Percentiles rank a stretch among this genome's conserved stretches.
These are phyloP conservation scores for Exidia glandulosa DNA, from an alignment of 768 basidiomycete species.

Conservation along the genomic window DNA sequence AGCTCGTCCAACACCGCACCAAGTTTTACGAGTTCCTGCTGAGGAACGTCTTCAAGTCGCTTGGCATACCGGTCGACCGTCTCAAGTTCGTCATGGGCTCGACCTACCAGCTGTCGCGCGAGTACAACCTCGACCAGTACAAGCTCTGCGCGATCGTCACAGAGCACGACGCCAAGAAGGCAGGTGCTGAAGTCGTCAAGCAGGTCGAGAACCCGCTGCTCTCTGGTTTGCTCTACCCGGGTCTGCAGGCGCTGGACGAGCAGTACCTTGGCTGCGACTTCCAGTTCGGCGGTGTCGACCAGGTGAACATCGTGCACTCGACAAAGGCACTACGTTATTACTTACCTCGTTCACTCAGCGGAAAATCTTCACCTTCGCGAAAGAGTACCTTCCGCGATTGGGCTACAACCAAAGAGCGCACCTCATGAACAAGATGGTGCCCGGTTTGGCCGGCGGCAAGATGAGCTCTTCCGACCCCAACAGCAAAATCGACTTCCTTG, in stretches of 20 bases:
- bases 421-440: conserved; percentile 97
- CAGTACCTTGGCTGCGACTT: conserved; percentile 93
- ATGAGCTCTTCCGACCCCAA: conserved; percentile 98
- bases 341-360: conserved; percentile 39
- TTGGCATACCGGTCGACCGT: conserved; percentile 82
- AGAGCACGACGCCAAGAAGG: conserved; percentile 96
- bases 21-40: conserved; percentile 84
- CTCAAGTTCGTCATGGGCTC: conserved; percentile 82
- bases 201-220: conserved; percentile 87
- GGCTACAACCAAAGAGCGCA: conserved; percentile 94
- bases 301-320: conserved; percentile 39
- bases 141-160: conserved; percentile 81
- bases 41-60: conserved; percentile 70
- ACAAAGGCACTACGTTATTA: background rate
- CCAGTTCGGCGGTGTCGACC: conserved; percentile 96
- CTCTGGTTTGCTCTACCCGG: conserved; percentile 90
- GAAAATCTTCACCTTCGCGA: conserved; percentile 98
- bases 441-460: conserved; percentile 87
- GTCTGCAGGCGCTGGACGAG: conserved; percentile 93
- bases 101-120: conserved; percentile 80
- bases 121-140: conserved; percentile 95
- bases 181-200: conserved; percentile 97
- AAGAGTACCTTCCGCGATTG: conserved; percentile 85
- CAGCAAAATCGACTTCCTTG: conserved; percentile 97
- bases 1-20: conserved; percentile 78